These are phyloP conservation scores for Annona squamosa DNA, from an alignment of 164 flowering plant genomes.

Conservation along the genomic window DNA sequence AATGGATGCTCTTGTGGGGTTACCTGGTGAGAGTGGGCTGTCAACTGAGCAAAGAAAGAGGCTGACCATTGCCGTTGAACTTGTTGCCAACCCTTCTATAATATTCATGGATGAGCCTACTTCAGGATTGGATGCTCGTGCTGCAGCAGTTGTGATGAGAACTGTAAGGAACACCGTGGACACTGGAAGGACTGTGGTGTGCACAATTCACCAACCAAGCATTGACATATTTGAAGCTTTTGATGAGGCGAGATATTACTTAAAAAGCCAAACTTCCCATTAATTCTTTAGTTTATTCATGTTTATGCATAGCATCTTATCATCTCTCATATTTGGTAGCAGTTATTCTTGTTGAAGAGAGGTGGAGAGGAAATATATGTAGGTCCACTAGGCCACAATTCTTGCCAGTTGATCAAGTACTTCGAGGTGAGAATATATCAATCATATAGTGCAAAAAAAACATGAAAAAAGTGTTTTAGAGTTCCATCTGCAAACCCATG, in stretches of 20 bases:
- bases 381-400: conserved; percentile 43
- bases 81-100: conserved; percentile 51
- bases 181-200: conserved; percentile 53
- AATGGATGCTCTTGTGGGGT: conserved; percentile 33
- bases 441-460: neutral
- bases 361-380: conserved; percentile 60
- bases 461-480: neutral
- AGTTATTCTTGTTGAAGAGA: conserved; percentile 48
- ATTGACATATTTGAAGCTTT: conserved; percentile 56
- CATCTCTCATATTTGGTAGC: conserved; percentile 8
- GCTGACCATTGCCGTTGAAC: conserved; percentile 52
- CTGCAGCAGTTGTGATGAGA: conserved; percentile 61
- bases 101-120: conserved; percentile 62
- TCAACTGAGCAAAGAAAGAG: conserved; percentile 56
- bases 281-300: neutral
- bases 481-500: neutral
- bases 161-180: conserved; percentile 48
- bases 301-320: neutral
- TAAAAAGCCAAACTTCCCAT: neutral
- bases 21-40: conserved; percentile 42
- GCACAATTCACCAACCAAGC: conserved; percentile 68
- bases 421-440: conserved; percentile 40
- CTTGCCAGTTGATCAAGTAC: conserved; percentile 42
- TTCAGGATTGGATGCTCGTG: conserved; percentile 54
- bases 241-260: conserved; percentile 34